Conservation (phyloP, 306 rosid genomes). For the Begonia loranthoides region DNA sequence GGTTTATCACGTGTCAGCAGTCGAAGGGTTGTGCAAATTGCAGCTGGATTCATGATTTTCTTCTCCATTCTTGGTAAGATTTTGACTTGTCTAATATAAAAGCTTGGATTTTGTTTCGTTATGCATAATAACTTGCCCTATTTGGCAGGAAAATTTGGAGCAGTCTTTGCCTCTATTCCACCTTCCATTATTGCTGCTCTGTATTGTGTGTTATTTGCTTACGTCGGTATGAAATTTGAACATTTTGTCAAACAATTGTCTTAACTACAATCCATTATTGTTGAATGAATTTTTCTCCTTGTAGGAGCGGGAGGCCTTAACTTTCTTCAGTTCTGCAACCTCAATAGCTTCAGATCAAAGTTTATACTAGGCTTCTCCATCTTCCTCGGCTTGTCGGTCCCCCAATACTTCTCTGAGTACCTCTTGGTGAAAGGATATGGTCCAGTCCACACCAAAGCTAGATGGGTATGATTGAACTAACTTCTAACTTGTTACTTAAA, state of each 20-base stretch:
- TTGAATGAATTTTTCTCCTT: neutral
- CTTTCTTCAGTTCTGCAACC: conserved; percentile 96
- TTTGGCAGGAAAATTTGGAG: conserved; percentile 84
- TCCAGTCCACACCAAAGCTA: conserved; percentile 74
- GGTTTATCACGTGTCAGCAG: conserved; percentile 94
- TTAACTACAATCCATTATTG: too few relatives aligned
- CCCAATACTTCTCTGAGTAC: conserved; percentile 95
- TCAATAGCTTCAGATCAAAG: conserved; percentile 82
- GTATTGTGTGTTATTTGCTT: conserved; percentile 88
- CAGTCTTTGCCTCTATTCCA: conserved; percentile 88
- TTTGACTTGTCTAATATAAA: neutral
- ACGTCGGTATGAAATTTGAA: conserved; percentile 57
- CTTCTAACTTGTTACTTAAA: too few relatives aligned
- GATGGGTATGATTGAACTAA: conserved; percentile 59
- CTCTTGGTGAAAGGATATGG: conserved; percentile 64
- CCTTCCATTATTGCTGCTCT: conserved; percentile 88
- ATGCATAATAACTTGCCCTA: neutral
- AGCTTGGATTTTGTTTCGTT: neutral
- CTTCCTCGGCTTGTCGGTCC: conserved; percentile 80
- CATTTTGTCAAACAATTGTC: too few relatives aligned
- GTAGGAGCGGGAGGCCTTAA: conserved; percentile 79
- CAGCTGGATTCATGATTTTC: conserved; percentile 98
- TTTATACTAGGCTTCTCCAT: conserved; percentile 79
- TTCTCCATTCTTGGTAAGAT: conserved; percentile 84
- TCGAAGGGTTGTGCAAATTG: conserved; percentile 91